Base-by-base conservation (phyloP, 306 rosid species). In the Senna siamea region DNA sequence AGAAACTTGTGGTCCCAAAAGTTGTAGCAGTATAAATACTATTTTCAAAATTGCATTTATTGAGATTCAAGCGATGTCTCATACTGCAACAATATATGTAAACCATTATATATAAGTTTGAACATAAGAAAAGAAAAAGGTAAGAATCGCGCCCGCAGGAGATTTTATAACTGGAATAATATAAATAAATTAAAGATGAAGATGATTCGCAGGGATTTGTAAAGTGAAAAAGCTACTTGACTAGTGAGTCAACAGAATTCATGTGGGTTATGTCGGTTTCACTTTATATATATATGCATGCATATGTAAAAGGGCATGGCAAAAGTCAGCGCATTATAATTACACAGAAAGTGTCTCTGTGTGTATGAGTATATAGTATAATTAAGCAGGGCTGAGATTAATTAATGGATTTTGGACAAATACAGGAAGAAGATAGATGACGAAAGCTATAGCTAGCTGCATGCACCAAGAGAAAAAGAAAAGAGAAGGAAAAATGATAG, bases 241-340 rank as follows among this genome's bases (percentile, higher is more conserved):
- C 59, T 5, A 13, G 62, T 20, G 19, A 20, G 35, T 55, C 35
- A 55, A 23, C 15, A 30, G 15, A 1, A 50, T 23, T 56, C 18
- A 56, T 0, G 64, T n/a, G 30, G 64, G 5, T 26, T 14, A 19
- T 28, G 72, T 44, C 72, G 44, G 17, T 9, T 26, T 28, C 44
- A 28, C 30, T 67, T 48, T 4, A 44, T 2, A 5, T 26, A 6
- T 3, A 28, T 15, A 59, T 2, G 0, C 17, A 23, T 56, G 38
- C 23, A 17, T 4, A 4, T 10, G 73, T 68, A 69, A 69, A 69
- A 32, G 48, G 73, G 51, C 17, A 18, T 17, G n/a, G 37, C 34
- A 7, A 11, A 53, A 35, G 75, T 11, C 48, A 17, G 61, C 74
- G 50, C 74, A 32, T 32, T 67, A 26, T 26, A 26, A 7, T 22